Base-by-base conservation (phyloP, 192 early-diverging fungal genomes). In the Borealophlyctis nickersoniae region DNA sequence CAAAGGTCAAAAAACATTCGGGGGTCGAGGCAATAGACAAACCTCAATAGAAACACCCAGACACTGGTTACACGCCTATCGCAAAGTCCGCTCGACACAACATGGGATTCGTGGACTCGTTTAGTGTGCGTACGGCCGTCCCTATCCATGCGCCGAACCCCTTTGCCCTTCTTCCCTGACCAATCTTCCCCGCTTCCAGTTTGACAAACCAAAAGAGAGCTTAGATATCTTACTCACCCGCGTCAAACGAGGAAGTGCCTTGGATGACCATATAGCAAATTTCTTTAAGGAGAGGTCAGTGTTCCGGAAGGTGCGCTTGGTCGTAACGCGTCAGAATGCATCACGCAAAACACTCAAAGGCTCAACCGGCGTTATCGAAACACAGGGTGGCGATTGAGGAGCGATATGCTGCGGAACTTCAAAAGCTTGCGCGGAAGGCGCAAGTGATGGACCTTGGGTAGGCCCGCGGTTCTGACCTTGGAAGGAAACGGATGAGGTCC, bases 181-280 rank as follows among this genome's bases (percentile, higher is more conserved):
- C 39, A 45, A 45, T 7, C 39, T 45, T 19, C 19, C 39, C 19
- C 7, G 19, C 39, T 45, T 7, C 9, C 59, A 69, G 67, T 49
- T 62, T 31, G 60, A 69, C 1, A 62, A 62, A 55, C 67, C 67
- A 14, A 69, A 69, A 56, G 67, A 69, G 36, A 54, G 60, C 35
- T 13, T 49, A 24, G 69, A 70, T 4, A 19, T 59, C 32, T n/a
- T 70, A 4, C 31, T 51, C 36, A 14, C 30, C 11, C 61, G 69
- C 13, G 54, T 70, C 4, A 63, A 64, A 51, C 35, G 58, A 4
- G 69, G 62, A 5, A 19, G 50, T 29, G n/a, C 23, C 5, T 31
- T 64, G 30, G 62, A 70, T 22, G 69, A 70, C 26, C 62, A 64
- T 34, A 31, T 64, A 19, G 62, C 69, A 22, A 52, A 58, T 45